Percentiles rank a stretch among this genome's conserved stretches.
These are phyloP conservation scores for Tephrocybe sp. DNA, from an alignment of 768 basidiomycete genomes.

Conservation along the genomic window DNA sequence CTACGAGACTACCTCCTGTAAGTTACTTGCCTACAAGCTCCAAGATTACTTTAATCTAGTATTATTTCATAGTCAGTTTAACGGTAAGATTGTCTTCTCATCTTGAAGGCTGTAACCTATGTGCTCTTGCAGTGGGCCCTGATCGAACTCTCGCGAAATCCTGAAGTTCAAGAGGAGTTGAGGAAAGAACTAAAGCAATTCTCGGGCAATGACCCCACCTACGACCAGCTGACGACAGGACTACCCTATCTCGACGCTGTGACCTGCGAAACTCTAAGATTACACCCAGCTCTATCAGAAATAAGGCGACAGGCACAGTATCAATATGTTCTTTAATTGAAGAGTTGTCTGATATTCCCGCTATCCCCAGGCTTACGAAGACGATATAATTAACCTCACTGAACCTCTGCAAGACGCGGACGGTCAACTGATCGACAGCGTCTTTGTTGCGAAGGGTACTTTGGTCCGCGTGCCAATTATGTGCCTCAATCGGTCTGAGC, in stretches of 20 bases:
- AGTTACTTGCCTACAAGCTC: not conserved
- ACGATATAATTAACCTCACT: not conserved
- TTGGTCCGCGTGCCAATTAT: constrained; percentile 36
- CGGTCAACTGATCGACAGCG: constrained; percentile 26
- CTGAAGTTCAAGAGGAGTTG: constrained; percentile 28
- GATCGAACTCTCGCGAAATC: constrained; percentile 32
- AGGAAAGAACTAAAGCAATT: constrained; percentile 28
- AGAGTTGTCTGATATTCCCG: not conserved
- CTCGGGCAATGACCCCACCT: constrained; percentile 4
- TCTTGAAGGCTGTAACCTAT: too few relatives aligned
- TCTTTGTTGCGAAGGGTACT: constrained; percentile 40
- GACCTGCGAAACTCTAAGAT: constrained; percentile 39
- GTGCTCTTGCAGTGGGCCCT: constrained; percentile 36
- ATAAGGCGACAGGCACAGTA: constrained; percentile 7
- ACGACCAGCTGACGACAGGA: constrained; percentile 8
- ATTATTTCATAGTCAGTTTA: not conserved
- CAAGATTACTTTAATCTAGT: not conserved
- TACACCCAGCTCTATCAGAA: constrained; percentile 36
- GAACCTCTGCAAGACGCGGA: constrained; percentile 26
- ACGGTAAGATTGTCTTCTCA: not conserved
- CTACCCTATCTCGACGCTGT: constrained; percentile 26
- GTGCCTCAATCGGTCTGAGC: constrained; percentile 37
- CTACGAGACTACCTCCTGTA: constrained; percentile 23
- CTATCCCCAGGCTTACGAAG: not conserved
- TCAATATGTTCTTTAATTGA: not conserved